These are phyloP conservation scores for Melastoma candidum DNA, from an alignment of 441 rosid species.

Conservation along the genomic window DNA sequence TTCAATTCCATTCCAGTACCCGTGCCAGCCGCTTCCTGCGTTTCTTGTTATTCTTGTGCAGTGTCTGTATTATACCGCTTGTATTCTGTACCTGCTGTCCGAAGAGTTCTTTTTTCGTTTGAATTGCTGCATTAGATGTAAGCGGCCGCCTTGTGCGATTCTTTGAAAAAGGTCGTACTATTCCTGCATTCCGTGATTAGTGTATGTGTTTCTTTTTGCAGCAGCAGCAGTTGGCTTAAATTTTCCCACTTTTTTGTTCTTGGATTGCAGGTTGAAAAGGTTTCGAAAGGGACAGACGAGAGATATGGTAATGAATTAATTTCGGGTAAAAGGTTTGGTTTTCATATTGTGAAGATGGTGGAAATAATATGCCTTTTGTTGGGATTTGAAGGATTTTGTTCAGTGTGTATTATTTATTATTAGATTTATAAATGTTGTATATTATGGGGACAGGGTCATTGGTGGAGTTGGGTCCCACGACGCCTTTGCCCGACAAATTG, in stretches of 20 bases:
- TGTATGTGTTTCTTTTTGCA: slow-evolving; percentile 1
- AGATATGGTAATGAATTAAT: slow-evolving; percentile 42
- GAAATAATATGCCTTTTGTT: slow-evolving; percentile 3
- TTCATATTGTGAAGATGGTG: neutral
- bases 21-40: no score
- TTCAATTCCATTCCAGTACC: no score
- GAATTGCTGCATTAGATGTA: no score
- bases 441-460: slow-evolving; percentile 50
- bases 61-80: no score
- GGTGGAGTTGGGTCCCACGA: slow-evolving; percentile 63
- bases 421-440: slow-evolving; percentile 15
- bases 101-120: no score
- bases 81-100: no score
- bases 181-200: slow-evolving; percentile 10
- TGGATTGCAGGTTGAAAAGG: slow-evolving; percentile 56
- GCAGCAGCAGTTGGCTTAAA: slow-evolving; percentile 10
- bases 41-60: no score
- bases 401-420: slow-evolving; percentile 16
- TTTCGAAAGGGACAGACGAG: slow-evolving; percentile 63
- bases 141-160: no score
- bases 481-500: slow-evolving; percentile 91
- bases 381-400: slow-evolving; percentile 11
- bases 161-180: slow-evolving; percentile 4
- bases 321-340: neutral
- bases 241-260: neutral